phyloP scores from a whole-genome alignment of 371 early-diverging fungal species.

The Globomyces sp. region DNA sequence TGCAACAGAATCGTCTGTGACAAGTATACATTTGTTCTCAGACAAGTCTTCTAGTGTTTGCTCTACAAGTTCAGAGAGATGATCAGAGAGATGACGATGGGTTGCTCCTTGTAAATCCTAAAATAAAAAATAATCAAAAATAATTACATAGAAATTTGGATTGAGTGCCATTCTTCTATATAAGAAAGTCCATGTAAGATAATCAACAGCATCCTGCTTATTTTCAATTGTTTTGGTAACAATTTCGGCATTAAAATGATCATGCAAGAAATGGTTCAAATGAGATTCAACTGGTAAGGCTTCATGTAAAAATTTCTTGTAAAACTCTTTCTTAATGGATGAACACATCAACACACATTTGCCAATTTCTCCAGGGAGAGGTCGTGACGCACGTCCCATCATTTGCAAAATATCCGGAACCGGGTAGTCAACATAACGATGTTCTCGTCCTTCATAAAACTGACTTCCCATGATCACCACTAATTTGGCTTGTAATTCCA shows the following conservation, averaged over 20 bases:
- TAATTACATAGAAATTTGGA: constrained; percentile 89
- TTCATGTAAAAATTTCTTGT: constrained; percentile 95
- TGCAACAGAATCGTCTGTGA: constrained; percentile 77
- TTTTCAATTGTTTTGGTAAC: constrained; percentile 90
- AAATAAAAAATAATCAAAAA: background rate
- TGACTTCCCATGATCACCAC: constrained; percentile 97
- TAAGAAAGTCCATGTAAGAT: constrained; percentile 95
- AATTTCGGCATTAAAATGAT: constrained; percentile 95
- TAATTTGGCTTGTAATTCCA: constrained; percentile 70
- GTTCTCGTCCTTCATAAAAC: constrained; percentile 89
- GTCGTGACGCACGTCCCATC: constrained; percentile 89
- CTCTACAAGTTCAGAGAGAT: constrained; percentile 94
- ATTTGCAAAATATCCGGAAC: constrained; percentile 94
- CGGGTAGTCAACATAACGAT: constrained; percentile 92
- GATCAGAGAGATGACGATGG: constrained; percentile 85
- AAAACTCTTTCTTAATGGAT: constrained; percentile 89
- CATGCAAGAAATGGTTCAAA: constrained; percentile 80
- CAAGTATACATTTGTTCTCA: constrained; percentile 82
- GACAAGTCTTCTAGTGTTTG: constrained; percentile 79
- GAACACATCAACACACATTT: constrained; percentile 90
- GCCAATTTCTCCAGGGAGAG: constrained; percentile 65
- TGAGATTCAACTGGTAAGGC: constrained; percentile 93
- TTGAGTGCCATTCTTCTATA: constrained; percentile 93
- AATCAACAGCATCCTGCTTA: constrained; percentile 98
- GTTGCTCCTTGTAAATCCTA: constrained; percentile 70